Evolutionary conservation across 2,329 filamentous ascomycete genomes (phyloP).

Genomic region (Dryadomyces quercivorus): DNA sequence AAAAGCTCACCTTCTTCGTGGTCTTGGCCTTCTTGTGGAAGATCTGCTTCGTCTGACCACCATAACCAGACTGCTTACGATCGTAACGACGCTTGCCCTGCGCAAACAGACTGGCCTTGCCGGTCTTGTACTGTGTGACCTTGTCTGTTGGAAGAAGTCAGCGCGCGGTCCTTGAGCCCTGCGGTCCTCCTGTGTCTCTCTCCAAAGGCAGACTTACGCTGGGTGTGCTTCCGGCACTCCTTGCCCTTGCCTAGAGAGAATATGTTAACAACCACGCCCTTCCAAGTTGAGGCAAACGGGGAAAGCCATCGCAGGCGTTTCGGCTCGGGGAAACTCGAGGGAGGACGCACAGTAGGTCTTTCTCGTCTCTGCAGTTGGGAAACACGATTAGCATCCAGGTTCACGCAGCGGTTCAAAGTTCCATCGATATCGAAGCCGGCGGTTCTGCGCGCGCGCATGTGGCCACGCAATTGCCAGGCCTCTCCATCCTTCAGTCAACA

Average conservation of each 20-base stretch:
- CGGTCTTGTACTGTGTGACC: constrained; percentile 67
- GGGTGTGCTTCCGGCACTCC: constrained; percentile 67
- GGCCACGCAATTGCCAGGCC: background rate
- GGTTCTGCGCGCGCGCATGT: background rate
- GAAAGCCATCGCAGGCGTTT: background rate
- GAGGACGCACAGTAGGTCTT: constrained; percentile 14
- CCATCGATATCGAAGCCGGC: background rate
- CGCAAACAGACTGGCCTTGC: constrained; percentile 24
- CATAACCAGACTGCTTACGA: constrained; percentile 92
- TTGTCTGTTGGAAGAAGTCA: constrained; percentile 36
- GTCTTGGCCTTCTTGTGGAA: constrained; percentile 99
- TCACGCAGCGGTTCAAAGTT: background rate
- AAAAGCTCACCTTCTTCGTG: constrained; percentile 65
- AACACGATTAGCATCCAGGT: constrained; percentile 7
- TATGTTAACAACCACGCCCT: constrained; percentile 6
- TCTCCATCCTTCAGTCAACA: background rate
- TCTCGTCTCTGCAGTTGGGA: constrained; percentile 11
- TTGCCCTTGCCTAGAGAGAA: constrained; percentile 50
- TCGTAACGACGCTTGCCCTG: constrained; percentile 98
- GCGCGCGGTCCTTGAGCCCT: no score
- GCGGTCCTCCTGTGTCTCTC: background rate
- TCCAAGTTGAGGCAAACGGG: background rate
- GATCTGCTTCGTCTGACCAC: constrained; percentile 99
- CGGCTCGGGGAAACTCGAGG: background rate
- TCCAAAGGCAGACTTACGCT: constrained; percentile 18